Evolutionary conservation across 345 rosid species (phyloP).

Genomic region (Lenwebbia sp.): DNA sequence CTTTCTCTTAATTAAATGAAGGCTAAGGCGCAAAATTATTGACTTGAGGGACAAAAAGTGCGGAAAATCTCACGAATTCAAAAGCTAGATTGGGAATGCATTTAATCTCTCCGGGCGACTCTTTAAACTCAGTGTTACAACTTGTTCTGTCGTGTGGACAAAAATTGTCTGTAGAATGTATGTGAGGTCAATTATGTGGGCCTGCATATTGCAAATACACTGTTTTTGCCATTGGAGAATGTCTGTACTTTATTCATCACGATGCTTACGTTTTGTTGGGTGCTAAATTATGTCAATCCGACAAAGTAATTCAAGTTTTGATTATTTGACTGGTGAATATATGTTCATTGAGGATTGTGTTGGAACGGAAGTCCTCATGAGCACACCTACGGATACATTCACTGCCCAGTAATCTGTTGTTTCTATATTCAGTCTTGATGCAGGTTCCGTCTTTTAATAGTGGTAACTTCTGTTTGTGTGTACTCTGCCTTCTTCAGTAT

Average conservation of each 20-base stretch:
- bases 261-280: neutral
- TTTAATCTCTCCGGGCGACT: neutral
- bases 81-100: neutral
- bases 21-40: neutral
- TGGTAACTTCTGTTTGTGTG: neutral
- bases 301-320: neutral
- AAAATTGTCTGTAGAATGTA: neutral
- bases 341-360: neutral
- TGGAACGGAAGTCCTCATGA: neutral
- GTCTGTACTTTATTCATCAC: neutral
- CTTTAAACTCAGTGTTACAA: neutral
- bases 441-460: neutral
- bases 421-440: neutral
- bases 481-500: too few relatives aligned
- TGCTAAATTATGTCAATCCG: neutral
- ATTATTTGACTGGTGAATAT: neutral
- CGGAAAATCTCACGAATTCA: neutral
- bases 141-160: neutral
- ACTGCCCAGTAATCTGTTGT: neutral
- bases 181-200: neutral
- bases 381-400: neutral
- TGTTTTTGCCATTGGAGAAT: neutral
- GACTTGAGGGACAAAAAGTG: neutral
- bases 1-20: neutral
- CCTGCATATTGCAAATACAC: neutral